phyloP scores from a whole-genome alignment of 345 rosid species.

The Brassica carinata region DNA sequence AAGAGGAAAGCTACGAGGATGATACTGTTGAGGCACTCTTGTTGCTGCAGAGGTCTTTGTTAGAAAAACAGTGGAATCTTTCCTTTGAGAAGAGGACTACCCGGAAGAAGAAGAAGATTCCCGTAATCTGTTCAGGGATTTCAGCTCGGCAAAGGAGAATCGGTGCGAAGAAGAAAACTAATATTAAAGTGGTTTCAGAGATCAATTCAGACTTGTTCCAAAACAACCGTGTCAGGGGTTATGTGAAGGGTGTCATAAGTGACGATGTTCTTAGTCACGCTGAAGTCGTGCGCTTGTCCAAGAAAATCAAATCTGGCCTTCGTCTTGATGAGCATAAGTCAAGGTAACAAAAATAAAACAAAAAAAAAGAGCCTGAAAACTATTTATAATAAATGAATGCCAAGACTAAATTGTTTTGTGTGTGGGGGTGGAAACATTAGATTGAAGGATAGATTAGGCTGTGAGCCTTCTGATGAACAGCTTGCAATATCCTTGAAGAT shows the following conservation, averaged over 20 bases:
- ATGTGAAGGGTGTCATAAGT: conserved; percentile 75
- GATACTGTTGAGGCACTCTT: conserved; percentile 76
- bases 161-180: conserved; percentile 48
- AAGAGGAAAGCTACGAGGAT: conserved; percentile 45
- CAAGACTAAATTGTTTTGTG: background rate
- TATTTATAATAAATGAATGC: background rate
- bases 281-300: conserved; percentile 80
- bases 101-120: conserved; percentile 50
- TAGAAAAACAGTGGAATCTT: conserved; percentile 94
- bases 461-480: conserved; percentile 86
- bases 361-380: background rate
- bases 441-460: conserved; percentile 78
- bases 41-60: conserved; percentile 83
- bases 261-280: conserved; percentile 75
- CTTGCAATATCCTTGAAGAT: conserved; percentile 79
- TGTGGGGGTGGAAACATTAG: conserved; percentile 46
- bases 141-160: conserved; percentile 85
- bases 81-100: conserved; percentile 53
- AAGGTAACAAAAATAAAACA: conserved; percentile 48
- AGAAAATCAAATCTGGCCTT: conserved; percentile 75
- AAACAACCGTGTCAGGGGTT: conserved; percentile 60
- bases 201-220: conserved; percentile 62
- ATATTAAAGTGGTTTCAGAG: conserved; percentile 39
- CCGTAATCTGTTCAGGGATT: conserved; percentile 67
- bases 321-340: conserved; percentile 74